These are phyloP conservation scores for Oryza meyeriana DNA, from an alignment of 176 grass and related monocot species.

Conservation along the genomic window DNA sequence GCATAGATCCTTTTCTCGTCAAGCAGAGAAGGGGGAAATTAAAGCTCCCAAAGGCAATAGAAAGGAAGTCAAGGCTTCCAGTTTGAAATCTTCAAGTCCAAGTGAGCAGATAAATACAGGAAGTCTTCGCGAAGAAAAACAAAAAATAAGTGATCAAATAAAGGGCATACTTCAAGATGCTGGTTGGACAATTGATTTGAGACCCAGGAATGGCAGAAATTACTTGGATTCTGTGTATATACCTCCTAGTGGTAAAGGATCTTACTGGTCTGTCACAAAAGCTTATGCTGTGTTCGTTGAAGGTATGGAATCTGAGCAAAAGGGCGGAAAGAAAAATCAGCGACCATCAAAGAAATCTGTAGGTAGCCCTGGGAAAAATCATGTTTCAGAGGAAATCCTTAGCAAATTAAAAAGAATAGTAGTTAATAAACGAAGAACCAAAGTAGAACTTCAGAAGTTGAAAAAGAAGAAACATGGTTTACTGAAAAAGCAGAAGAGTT, in stretches of 20 bases:
- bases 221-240: slow-evolving; percentile 92
- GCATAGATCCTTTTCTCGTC: slow-evolving; percentile 20
- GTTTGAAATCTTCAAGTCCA: neutral
- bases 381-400: slow-evolving; percentile 49
- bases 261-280: slow-evolving; percentile 97
- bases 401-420: slow-evolving; percentile 67
- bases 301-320: slow-evolving; percentile 31
- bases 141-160: slow-evolving; percentile 81
- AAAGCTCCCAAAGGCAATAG: slow-evolving; percentile 10
- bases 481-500: slow-evolving; percentile 21
- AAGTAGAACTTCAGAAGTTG: slow-evolving; percentile 37
- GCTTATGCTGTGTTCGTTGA: slow-evolving; percentile 57
- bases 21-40: neutral
- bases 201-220: slow-evolving; percentile 73
- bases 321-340: slow-evolving; percentile 18
- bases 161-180: slow-evolving; percentile 70
- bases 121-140: slow-evolving; percentile 31
- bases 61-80: neutral
- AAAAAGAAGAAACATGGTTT: slow-evolving; percentile 39
- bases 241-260: slow-evolving; percentile 74
- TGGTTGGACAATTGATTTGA: slow-evolving; percentile 91
- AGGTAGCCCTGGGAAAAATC: slow-evolving; percentile 21
- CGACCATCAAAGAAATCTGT: slow-evolving; percentile 36
- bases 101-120: slow-evolving; percentile 26
- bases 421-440: slow-evolving; percentile 52